A percentile compares a stretch with the other conserved stretches of the same genome.
These are phyloP conservation scores for Penicillium antarcticum DNA, from an alignment of 495 filamentous ascomycete species.

Conservation along the genomic window DNA sequence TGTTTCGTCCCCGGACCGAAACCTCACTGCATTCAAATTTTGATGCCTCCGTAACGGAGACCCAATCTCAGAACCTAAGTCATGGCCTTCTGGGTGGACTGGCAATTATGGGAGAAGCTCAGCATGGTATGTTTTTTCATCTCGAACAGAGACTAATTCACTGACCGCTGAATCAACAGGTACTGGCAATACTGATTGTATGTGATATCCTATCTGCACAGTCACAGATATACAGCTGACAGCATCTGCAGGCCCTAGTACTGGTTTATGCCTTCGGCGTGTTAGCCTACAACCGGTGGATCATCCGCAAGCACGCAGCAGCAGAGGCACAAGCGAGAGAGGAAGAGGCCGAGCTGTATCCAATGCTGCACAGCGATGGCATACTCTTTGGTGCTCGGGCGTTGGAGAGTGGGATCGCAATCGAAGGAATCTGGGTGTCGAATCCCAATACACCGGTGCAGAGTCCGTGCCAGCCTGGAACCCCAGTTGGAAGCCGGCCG, in stretches of 20 bases:
- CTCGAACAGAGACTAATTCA: background rate
- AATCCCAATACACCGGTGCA: constrained; percentile 47
- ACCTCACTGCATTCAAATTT: background rate
- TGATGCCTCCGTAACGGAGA: background rate
- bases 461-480: constrained; percentile 23
- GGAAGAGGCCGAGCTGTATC: constrained; percentile 26
- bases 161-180: constrained; percentile 26
- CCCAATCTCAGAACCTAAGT: background rate
- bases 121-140: constrained; percentile 64
- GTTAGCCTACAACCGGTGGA: constrained; percentile 57
- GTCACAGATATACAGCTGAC: constrained; percentile 27
- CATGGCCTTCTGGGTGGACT: constrained; percentile 67
- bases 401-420: constrained; percentile 78
- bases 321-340: constrained; percentile 63
- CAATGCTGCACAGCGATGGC: constrained; percentile 48
- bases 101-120: constrained; percentile 90
- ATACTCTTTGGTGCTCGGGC: constrained; percentile 89
- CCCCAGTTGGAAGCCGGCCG: constrained; percentile 13
- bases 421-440: constrained; percentile 89
- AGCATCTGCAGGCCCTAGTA: constrained; percentile 37
- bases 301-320: constrained; percentile 60
- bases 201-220: background rate
- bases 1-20: too few relatives aligned
- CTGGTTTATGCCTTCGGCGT: constrained; percentile 43
- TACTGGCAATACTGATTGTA: constrained; percentile 48